These are phyloP conservation scores for Naganishia vaughanmartiniae DNA, from an alignment of 768 basidiomycete genomes.

Conservation along the genomic window DNA sequence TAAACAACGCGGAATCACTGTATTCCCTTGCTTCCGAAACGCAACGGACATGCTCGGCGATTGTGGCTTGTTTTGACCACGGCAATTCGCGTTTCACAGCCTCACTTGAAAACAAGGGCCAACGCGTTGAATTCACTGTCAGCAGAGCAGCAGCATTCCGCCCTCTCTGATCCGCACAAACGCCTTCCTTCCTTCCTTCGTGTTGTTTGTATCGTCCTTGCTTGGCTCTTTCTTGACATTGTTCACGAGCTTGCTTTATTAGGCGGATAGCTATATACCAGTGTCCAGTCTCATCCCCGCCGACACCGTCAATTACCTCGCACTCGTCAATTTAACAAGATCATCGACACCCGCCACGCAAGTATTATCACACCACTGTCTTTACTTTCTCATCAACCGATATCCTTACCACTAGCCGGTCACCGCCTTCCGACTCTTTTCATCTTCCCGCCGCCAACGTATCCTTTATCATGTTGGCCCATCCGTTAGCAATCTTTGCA, in stretches of 20 bases:
- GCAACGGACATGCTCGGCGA: too few relatives aligned
- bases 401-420: slow-evolving; percentile 2
- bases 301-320: too few relatives aligned
- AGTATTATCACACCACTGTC: slow-evolving; percentile 18
- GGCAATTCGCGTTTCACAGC: slow-evolving; percentile 6
- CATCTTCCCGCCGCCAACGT: background rate
- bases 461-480: slow-evolving; percentile 20
- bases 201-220: too few relatives aligned
- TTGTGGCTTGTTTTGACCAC: too few relatives aligned
- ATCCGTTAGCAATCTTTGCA: slow-evolving; percentile 15
- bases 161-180: too few relatives aligned
- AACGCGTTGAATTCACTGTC: background rate
- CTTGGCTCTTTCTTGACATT: too few relatives aligned
- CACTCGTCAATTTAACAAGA: background rate
- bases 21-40: slow-evolving; percentile 4
- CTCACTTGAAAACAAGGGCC: background rate
- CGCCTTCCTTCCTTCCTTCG: too few relatives aligned
- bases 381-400: slow-evolving; percentile 2
- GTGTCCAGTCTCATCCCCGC: too few relatives aligned
- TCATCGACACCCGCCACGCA: background rate
- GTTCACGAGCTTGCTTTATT: too few relatives aligned
- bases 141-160: too few relatives aligned
- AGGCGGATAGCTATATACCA: background rate
- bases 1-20: too few relatives aligned
- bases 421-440: background rate